phyloP scores from a whole-genome alignment of 2,329 filamentous ascomycete genomes.

The Arthrinium puccinioides region DNA sequence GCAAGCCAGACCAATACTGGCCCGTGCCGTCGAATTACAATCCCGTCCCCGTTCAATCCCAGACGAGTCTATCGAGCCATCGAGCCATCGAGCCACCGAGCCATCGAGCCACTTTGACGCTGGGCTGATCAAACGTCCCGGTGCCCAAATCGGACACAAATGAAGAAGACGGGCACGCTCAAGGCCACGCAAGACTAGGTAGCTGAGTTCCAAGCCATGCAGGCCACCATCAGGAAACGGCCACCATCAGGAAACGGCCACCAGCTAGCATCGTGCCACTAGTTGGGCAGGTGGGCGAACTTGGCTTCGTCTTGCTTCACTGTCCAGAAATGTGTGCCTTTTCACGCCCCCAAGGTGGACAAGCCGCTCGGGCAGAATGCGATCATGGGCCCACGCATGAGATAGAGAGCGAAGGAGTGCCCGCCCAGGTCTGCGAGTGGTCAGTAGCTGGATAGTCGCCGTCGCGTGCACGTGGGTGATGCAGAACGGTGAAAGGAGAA shows the following conservation, averaged over 20 bases:
- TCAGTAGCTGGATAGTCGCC: not conserved
- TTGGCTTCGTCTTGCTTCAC: not conserved
- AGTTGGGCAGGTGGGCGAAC: slow-evolving; percentile 2
- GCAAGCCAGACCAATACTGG: too few species aligned
- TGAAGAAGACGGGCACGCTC: slow-evolving; percentile 1
- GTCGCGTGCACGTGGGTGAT: not conserved
- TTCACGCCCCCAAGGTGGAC: slow-evolving; percentile 2
- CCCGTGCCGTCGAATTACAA: too few species aligned
- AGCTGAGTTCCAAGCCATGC: slow-evolving; percentile 1
- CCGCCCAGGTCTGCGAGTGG: not conserved
- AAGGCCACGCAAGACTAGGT: not conserved
- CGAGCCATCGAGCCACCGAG: too few species aligned
- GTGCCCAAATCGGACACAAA: slow-evolving; percentile 2
- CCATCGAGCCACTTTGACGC: not conserved
- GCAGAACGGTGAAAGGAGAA: not conserved
- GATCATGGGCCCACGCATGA: not conserved
- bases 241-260: not conserved
- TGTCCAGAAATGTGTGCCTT: not conserved
- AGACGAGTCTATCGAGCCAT: too few species aligned
- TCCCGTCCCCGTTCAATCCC: too few species aligned
- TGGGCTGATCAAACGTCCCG: not conserved
- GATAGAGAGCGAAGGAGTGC: slow-evolving; percentile 4
- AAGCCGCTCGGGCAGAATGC: not conserved
- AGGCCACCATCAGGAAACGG: not conserved
- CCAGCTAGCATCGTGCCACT: slow-evolving; percentile 1